Evolutionary conservation across 495 filamentous ascomycete genomes (phyloP).

Genomic region (Tuber calosporum): DNA sequence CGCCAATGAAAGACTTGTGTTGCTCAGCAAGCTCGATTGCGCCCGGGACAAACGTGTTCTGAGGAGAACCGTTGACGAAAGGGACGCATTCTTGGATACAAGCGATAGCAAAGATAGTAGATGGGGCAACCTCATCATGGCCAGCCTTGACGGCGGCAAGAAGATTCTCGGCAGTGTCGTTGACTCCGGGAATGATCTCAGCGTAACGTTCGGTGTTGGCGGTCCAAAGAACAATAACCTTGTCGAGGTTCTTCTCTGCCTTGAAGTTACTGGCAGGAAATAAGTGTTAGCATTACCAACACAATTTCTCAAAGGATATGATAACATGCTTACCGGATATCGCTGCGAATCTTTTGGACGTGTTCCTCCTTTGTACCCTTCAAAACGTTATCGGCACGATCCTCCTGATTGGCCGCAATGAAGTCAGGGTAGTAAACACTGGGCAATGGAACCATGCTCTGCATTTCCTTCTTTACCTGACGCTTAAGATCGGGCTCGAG

Average conservation of each 20-base stretch:
- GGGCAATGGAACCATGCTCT: constrained; percentile 76
- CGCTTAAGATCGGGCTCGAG: constrained; percentile 87
- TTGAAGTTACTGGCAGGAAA: constrained; percentile 71
- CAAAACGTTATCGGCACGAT: constrained; percentile 87
- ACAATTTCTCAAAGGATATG: background rate
- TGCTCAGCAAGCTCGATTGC: constrained; percentile 83
- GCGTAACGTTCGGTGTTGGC: constrained; percentile 98
- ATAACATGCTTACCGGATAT: constrained; percentile 65
- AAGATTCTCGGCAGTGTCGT: constrained; percentile 93
- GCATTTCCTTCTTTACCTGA: constrained; percentile 87
- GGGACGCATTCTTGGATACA: constrained; percentile 81
- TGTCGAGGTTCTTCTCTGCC: constrained; percentile 73
- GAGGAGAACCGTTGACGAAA: constrained; percentile 98
- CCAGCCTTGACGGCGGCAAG: constrained; percentile 76
- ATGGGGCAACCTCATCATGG: constrained; percentile 83
- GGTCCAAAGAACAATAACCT: constrained; percentile 97
- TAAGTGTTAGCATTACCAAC: constrained; percentile 39
- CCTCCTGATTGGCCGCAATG: constrained; percentile 97
- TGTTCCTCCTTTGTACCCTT: constrained; percentile 81
- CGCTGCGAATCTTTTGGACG: constrained; percentile 87
- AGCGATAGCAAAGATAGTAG: constrained; percentile 91
- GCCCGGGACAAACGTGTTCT: constrained; percentile 97
- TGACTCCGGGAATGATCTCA: constrained; percentile 78
- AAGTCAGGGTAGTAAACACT: constrained; percentile 99
- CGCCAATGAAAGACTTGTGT: constrained; percentile 84